Conservation (phyloP, 768 basidiomycete genomes). For the Daedalea quercina region DNA sequence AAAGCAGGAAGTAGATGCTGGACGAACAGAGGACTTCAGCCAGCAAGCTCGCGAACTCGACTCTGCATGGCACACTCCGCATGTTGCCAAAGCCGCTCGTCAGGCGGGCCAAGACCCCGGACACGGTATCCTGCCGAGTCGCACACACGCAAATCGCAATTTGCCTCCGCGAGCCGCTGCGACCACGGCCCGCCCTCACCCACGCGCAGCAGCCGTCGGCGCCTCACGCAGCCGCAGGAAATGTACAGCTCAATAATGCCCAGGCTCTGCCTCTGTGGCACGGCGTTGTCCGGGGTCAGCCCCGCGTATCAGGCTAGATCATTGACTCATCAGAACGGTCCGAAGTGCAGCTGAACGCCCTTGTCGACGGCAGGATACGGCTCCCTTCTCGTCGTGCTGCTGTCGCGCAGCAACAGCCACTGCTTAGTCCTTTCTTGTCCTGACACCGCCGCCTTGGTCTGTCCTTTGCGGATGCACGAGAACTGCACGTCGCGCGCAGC, state of each 20-base stretch:
- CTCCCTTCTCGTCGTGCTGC: background rate
- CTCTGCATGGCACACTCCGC: constrained; percentile 10
- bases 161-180: too few species aligned
- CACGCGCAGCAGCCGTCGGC: too few species aligned
- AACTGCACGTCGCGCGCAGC: background rate
- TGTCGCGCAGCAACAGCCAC: background rate
- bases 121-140: background rate
- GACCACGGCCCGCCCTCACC: too few species aligned
- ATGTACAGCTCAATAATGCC: too few species aligned
- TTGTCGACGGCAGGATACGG: background rate
- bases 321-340: background rate
- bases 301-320: background rate
- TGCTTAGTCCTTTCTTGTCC: background rate
- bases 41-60: constrained; percentile 6
- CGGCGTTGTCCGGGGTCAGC: background rate
- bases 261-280: background rate
- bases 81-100: constrained; percentile 7
- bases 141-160: too few species aligned
- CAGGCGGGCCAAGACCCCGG: constrained; percentile 5
- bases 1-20: constrained; percentile 1
- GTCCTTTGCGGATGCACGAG: background rate
- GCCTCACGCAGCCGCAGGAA: too few species aligned
- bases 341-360: background rate
- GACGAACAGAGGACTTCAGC: constrained; percentile 5
- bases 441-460: background rate